Percentiles rank a stretch among this genome's conserved stretches.
Conservation (phyloP, 805 yeast species). For the Teunomyces panamensis region DNA sequence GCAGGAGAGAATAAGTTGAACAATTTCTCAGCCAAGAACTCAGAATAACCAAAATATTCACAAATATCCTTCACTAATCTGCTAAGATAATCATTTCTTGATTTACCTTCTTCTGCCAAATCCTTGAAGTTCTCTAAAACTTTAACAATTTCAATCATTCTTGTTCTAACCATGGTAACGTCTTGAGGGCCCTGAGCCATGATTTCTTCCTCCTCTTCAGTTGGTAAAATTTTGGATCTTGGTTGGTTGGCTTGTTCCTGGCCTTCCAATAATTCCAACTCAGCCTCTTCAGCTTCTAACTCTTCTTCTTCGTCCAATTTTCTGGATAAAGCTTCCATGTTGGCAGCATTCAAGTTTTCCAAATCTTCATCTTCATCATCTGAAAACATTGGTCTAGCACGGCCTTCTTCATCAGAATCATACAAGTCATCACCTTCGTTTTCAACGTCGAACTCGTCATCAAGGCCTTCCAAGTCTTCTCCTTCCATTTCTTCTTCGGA, state of each 20-base stretch:
- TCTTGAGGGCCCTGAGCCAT: slow-evolving; percentile 60
- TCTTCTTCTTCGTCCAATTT: slow-evolving; percentile 60
- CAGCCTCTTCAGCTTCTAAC: slow-evolving; percentile 45
- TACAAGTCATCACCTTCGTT: slow-evolving; percentile 22
- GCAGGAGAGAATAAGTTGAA: slow-evolving; percentile 89
- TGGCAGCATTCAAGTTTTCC: slow-evolving; percentile 72
- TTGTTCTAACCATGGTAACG: slow-evolving; percentile 77
- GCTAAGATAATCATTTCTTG: slow-evolving; percentile 78
- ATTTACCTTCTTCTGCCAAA: slow-evolving; percentile 79
- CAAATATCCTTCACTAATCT: slow-evolving; percentile 83
- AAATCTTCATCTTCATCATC: slow-evolving; percentile 62
- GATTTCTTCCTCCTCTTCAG: slow-evolving; percentile 59
- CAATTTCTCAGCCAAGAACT: slow-evolving; percentile 88
- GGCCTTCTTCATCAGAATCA: slow-evolving; percentile 63
- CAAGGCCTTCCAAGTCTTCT: slow-evolving; percentile 26
- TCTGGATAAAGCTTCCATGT: slow-evolving; percentile 76
- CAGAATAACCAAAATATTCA: slow-evolving; percentile 90
- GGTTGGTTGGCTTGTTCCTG: slow-evolving; percentile 53
- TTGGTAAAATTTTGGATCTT: slow-evolving; percentile 73
- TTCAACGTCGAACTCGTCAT: slow-evolving; percentile 36
- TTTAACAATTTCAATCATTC: slow-evolving; percentile 93
- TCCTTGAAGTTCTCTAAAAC: slow-evolving; percentile 87
- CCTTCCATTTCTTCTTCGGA: slow-evolving; percentile 62
- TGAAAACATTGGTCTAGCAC: slow-evolving; percentile 73
- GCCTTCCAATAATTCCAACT: slow-evolving; percentile 56